phyloP scores from a whole-genome alignment of 139 green algal genomes.

The Chlorella sp. region DNA sequence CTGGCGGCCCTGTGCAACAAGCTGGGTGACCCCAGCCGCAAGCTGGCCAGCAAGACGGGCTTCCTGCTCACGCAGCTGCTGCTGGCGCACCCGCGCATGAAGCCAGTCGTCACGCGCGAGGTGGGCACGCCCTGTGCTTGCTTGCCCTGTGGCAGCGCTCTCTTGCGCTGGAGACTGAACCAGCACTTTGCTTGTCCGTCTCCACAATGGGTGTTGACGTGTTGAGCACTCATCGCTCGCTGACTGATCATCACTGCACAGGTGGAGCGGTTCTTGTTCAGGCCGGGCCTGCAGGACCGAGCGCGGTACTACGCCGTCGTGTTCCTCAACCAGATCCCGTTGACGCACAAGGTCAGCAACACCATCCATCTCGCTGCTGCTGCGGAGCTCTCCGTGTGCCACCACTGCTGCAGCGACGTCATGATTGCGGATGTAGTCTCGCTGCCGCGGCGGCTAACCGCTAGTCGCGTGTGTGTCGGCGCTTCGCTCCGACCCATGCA shows the following conservation, averaged over 20 bases:
- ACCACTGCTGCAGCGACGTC: too few relatives aligned
- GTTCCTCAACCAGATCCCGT: constrained; percentile 88
- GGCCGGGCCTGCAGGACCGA: constrained; percentile 58
- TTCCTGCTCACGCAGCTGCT: constrained; percentile 81
- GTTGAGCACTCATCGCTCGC: background rate
- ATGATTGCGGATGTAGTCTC: too few relatives aligned
- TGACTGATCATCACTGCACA: constrained; percentile 13
- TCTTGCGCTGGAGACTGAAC: too few relatives aligned
- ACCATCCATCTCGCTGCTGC: too few relatives aligned
- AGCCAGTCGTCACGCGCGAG: constrained; percentile 73
- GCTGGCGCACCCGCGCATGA: constrained; percentile 82
- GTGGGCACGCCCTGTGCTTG: too few relatives aligned
- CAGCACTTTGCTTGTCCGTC: too few relatives aligned
- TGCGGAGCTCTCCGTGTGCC: too few relatives aligned
- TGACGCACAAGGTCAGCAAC: constrained; percentile 43
- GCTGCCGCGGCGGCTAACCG: too few relatives aligned
- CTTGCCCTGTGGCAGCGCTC: too few relatives aligned
- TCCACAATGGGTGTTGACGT: too few relatives aligned
- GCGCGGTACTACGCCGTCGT: constrained; percentile 83
- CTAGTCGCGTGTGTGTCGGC: too few relatives aligned
- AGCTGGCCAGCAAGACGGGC: constrained; percentile 79
- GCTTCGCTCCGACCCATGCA: too few relatives aligned
- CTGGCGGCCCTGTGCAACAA: constrained; percentile 88
- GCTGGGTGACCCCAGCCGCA: constrained; percentile 82
- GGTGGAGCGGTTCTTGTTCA: constrained; percentile 82